Conservation (phyloP, 1,284 basidiomycete species). For the Sanghuangporus baumii region DNA sequence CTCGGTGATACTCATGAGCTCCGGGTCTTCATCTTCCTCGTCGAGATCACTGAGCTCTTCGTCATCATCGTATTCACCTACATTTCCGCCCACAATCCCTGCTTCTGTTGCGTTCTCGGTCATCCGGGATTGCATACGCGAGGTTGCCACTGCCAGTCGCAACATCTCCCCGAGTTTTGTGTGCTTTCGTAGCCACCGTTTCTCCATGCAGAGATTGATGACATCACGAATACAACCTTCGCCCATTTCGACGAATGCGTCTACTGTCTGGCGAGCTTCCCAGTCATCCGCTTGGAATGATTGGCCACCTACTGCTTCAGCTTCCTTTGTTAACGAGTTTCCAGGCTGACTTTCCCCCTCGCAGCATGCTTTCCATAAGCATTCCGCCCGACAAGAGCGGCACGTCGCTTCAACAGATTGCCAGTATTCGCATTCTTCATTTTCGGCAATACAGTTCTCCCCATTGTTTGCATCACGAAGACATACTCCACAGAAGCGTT, state of each 20-base stretch:
- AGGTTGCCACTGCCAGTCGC: constrained; percentile 58
- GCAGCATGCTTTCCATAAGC: constrained; percentile 44
- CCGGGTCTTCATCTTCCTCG: constrained; percentile 41
- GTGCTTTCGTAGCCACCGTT: constrained; percentile 57
- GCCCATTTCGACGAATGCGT: constrained; percentile 62
- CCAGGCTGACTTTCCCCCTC: constrained; percentile 25
- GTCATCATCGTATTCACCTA: constrained; percentile 17
- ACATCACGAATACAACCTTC: constrained; percentile 65
- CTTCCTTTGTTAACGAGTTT: constrained; percentile 39
- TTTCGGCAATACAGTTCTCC: constrained; percentile 49
- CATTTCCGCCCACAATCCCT: constrained; percentile 21
- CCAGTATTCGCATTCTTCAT: constrained; percentile 66
- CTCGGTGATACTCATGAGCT: constrained; percentile 53
- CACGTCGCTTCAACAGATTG: constrained; percentile 61
- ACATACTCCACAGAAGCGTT: constrained; percentile 59
- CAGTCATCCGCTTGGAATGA: constrained; percentile 42
- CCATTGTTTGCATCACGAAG: constrained; percentile 50
- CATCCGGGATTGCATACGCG: constrained; percentile 34
- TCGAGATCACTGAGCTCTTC: constrained; percentile 18
- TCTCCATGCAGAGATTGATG: constrained; percentile 55
- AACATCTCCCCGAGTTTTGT: constrained; percentile 63
- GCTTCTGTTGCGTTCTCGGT: constrained; percentile 21
- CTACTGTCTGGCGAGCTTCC: constrained; percentile 58
- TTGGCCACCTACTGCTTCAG: constrained; percentile 52
- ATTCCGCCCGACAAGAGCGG: constrained; percentile 53